phyloP scores from a whole-genome alignment of 2,329 filamentous ascomycete species.

The Colletotrichum sp. region DNA sequence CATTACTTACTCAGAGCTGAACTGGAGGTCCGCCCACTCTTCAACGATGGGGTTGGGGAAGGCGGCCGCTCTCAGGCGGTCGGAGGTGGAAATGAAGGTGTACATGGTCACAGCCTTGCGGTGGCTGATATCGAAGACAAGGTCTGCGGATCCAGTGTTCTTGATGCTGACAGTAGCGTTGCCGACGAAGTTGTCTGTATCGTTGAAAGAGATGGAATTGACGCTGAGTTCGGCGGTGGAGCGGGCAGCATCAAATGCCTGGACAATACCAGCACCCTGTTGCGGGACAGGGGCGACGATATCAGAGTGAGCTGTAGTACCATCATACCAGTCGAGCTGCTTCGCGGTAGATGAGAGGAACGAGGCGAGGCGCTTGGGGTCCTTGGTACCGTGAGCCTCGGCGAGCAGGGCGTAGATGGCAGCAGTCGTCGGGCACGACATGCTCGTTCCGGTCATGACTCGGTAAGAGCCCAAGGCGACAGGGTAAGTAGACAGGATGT shows the following conservation, averaged over 20 bases:
- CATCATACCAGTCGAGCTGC: constrained; percentile 53
- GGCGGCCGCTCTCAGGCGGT: constrained; percentile 30
- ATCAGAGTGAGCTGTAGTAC: constrained; percentile 32
- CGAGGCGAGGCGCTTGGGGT: constrained; percentile 53
- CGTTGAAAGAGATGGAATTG: constrained; percentile 66
- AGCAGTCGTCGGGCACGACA: constrained; percentile 62
- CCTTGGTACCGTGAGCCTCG: constrained; percentile 52
- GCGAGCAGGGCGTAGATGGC: constrained; percentile 59
- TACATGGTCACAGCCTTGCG: constrained; percentile 58
- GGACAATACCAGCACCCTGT: constrained; percentile 64
- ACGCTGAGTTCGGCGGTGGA: constrained; percentile 58
- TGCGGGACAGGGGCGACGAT: constrained; percentile 61
- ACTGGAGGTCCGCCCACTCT: constrained; percentile 45
- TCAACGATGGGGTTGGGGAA: constrained; percentile 52
- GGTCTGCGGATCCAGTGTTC: constrained; percentile 53
- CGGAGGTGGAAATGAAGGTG: constrained; percentile 44
- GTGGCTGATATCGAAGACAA: constrained; percentile 58
- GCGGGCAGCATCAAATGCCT: constrained; percentile 63
- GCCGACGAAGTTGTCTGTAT: constrained; percentile 59
- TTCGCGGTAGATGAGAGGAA: constrained; percentile 54
- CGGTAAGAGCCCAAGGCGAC: constrained; percentile 51
- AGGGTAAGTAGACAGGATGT: constrained; percentile 64
- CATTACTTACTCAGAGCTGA: constrained; percentile 32
- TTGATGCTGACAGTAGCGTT: constrained; percentile 57
- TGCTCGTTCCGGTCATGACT: constrained; percentile 63